Base-by-base conservation (phyloP, 2,329 filamentous ascomycete genomes). In the Drechmeria coniospora region DNA sequence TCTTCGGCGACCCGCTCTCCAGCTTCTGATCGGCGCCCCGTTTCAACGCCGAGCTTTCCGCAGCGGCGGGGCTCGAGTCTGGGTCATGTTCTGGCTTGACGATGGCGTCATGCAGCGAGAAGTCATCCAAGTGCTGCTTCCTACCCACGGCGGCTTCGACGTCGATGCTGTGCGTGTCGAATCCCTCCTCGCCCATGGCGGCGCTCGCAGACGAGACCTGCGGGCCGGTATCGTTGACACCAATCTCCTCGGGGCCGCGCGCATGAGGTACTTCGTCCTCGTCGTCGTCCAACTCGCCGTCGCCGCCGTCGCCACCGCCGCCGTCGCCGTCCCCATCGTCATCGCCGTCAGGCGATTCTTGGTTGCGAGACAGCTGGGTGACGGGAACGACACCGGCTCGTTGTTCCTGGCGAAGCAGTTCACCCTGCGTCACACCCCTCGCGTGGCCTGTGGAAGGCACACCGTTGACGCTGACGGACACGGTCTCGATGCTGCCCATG, bases 341-440 rank as follows among this genome's bases (percentile, higher is more conserved):
- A 5, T 29, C 27, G 22, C 12, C 18, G 6, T 32, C 41, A 36
- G 23, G 34, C 3, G 38, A 33, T 14, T 50, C 43, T 29, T 56
- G 59, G 23, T 45, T 51, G 28, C 65, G 55, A 23, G 59, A 53
- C 15, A 72, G 54, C 46, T 78, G 74, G 32, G 62, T 68, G 19
- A 74, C 66, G 15, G 81, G 78, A 6, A 87, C 76, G 11, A 87
- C 72, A 21, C 80, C 80, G 1, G 79, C 78, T 45, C 79, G 72
- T 53, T 92, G 83, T 50, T 92, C 83, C 52, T 90, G 79, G n/a
- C 83, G 65, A 15, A 92, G 59, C 14, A 92, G 62, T 50, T 92
- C 83, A 26, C 82, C 82, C 52, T 92, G 83, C 1, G 80, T 86
- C 28, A 86, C 68, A 17, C 69, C 79, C 23, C 65, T 46, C 37